Evolutionary conservation across 352 stramenopile genomes (phyloP), one percentile per base, ranked within the genome.

Genomic region (Pythium graminicola): DNA sequence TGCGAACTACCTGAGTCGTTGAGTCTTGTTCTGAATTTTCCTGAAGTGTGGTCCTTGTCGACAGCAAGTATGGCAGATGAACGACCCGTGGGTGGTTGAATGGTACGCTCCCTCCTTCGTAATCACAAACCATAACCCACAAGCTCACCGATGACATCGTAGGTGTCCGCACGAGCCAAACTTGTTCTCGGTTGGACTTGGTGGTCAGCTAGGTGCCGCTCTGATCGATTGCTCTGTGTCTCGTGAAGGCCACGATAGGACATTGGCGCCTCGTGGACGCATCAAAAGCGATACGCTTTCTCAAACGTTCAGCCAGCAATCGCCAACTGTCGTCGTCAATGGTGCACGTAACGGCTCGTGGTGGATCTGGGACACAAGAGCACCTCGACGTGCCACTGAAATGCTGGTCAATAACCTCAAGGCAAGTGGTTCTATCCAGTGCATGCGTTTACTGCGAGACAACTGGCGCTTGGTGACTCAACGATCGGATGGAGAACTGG

Each of bases 401-500:
- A 27, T 46, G 8, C 10, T 28, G 9, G 16, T 3, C 16, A 10
- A 27, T 24, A 53, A 53, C 26, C 13, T 17, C 14, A 22, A 31
- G 6, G 17, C 14, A 11, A 38, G 26, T 49, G 36, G 38, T 6
- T 41, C 36, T 1, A 31, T 51, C 19, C 45, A 40, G 22, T 51
- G 36, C 24, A 24, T 55, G 8, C 54, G 38, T 2, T 40, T 77
- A 23, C 50, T 88, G 14, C 57, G 48, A 7, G 73, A 85, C 47
- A 63, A 62, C 33, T 35, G 60, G 16, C 60, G 62, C 33, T 57
- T 73, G 6, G 26, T 88, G 3, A 36, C 71, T 16, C 72, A 85
- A 36, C 46, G 62, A 33, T 86, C 77, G 2, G 65, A 74, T 38
- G 69, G 71, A 2, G 60, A 74, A 16, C 60, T 86, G 11, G 40